phyloP scores from a whole-genome alignment of 1,284 basidiomycete genomes.

The Naganishia liquefaciens region DNA sequence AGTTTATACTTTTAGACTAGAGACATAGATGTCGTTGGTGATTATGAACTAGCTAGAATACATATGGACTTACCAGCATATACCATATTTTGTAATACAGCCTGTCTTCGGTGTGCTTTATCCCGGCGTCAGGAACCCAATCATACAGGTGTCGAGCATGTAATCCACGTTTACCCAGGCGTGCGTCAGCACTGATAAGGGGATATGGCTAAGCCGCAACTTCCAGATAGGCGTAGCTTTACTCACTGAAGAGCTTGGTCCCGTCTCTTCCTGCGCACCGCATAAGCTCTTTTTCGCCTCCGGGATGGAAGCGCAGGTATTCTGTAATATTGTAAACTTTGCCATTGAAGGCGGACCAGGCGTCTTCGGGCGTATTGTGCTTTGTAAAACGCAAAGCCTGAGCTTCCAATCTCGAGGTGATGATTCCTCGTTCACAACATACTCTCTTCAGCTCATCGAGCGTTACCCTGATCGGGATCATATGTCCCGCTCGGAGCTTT shows the following conservation, averaged over 20 bases:
- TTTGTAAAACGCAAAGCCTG: slow-evolving; percentile 21
- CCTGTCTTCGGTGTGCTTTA: not conserved
- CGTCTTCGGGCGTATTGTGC: slow-evolving; percentile 67
- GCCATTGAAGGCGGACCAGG: slow-evolving; percentile 89
- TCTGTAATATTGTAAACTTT: slow-evolving; percentile 97
- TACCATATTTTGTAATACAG: not conserved
- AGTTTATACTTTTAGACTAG: slow-evolving; percentile 36
- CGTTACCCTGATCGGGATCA: slow-evolving; percentile 69
- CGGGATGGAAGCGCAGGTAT: slow-evolving; percentile 90
- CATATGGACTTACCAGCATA: not conserved
- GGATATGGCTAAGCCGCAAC: not conserved
- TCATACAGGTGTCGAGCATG: slow-evolving; percentile 87
- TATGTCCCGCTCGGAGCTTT: slow-evolving; percentile 25
- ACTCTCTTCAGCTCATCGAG: slow-evolving; percentile 82
- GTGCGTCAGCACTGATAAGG: slow-evolving; percentile 59
- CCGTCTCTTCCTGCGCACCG: slow-evolving; percentile 94
- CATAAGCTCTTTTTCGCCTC: slow-evolving; percentile 91
- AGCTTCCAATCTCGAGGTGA: not conserved
- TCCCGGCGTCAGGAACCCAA: slow-evolving; percentile 59
- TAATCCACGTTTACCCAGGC: slow-evolving; percentile 93
- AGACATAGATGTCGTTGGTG: not conserved
- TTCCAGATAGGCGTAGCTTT: not conserved
- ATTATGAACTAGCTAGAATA: not conserved
- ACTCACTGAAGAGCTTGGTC: slow-evolving; percentile 84
- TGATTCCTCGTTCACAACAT: slow-evolving; percentile 12